Conservation (phyloP, 805 yeast genomes). For the Saccharomycopsis fermentans region DNA sequence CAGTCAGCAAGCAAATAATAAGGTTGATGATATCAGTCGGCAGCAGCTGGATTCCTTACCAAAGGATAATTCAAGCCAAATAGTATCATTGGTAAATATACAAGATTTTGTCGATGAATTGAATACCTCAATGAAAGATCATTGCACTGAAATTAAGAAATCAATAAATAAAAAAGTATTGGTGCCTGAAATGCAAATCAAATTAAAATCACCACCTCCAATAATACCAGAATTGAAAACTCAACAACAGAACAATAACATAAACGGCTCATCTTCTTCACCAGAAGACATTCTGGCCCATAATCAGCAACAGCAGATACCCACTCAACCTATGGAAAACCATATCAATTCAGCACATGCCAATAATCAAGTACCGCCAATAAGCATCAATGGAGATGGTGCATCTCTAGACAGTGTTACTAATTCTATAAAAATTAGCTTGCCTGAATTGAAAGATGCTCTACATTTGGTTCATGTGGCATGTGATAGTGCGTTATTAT, state of each 20-base stretch:
- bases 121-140: neutral
- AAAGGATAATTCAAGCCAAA: neutral
- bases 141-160: neutral
- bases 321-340: neutral
- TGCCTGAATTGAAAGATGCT: conserved; percentile 71
- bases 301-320: neutral
- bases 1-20: neutral
- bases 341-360: neutral
- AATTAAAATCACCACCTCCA: neutral
- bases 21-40: neutral
- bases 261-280: neutral
- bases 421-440: conserved; percentile 39
- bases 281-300: neutral
- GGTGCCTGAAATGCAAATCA: neutral
- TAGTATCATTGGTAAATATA: neutral
- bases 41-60: neutral
- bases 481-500: conserved; percentile 79
- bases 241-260: neutral
- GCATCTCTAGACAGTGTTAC: neutral
- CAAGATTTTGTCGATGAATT: neutral
- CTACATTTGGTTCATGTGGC: conserved; percentile 60
- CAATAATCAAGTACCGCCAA: neutral
- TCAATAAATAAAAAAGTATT: neutral
- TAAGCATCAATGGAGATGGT: neutral
- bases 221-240: neutral